phyloP scores from a whole-genome alignment of 179 eudicot species.

The Camellia oleifera region DNA sequence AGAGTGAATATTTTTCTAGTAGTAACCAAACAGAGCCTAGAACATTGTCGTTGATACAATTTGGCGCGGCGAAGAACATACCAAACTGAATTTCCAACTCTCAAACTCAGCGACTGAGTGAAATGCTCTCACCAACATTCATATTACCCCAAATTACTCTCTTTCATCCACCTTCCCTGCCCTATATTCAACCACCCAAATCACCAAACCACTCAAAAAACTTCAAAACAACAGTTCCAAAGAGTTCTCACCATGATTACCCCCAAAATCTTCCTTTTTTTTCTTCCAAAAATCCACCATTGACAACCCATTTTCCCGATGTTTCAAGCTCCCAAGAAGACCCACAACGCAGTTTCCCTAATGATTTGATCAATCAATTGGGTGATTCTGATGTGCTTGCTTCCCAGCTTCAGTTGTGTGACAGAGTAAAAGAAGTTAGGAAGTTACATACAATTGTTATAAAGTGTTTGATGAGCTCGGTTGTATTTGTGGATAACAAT shows the following conservation, averaged over 20 bases:
- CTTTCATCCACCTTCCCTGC: background rate
- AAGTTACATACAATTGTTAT: conserved; percentile 41
- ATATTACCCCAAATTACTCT: conserved; percentile 15
- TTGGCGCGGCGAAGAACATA: background rate
- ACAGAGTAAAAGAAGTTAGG: conserved; percentile 34
- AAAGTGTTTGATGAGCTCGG: conserved; percentile 28
- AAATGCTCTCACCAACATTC: conserved; percentile 14
- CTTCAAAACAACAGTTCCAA: background rate
- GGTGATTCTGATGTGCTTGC: conserved; percentile 33
- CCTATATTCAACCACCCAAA: background rate
- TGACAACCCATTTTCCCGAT: background rate
- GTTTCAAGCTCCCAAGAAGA: background rate
- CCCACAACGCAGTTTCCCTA: background rate
- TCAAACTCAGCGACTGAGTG: background rate
- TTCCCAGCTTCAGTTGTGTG: conserved; percentile 40
- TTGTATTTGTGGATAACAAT: conserved; percentile 46
- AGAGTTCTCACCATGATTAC: background rate
- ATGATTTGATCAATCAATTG: background rate
- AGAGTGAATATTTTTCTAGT: too few species aligned
- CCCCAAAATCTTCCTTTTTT: background rate
- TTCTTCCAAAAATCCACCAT: background rate
- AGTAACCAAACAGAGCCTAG: too few species aligned
- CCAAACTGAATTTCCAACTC: background rate
- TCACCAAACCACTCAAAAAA: conserved; percentile 13
- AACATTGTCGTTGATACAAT: background rate